Evolutionary conservation across 2,329 filamentous ascomycete species (phyloP).

Genomic region (Lecanicillium sp.): DNA sequence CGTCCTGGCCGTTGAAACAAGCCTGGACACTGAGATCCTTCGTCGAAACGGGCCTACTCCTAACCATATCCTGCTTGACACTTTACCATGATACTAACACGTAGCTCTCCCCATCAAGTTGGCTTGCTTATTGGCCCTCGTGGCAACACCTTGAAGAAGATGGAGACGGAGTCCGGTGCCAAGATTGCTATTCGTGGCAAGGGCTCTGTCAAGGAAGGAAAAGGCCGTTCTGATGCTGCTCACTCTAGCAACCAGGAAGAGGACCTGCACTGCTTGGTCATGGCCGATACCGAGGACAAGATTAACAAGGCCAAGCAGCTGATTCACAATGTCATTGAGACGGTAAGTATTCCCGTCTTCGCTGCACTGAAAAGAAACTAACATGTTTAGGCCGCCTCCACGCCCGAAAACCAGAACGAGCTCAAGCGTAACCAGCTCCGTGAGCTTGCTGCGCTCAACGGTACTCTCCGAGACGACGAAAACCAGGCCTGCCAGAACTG

Average conservation of each 20-base stretch:
- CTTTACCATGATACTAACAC: slow-evolving; percentile 69
- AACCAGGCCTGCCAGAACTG: slow-evolving; percentile 99
- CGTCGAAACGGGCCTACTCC: slow-evolving; percentile 26
- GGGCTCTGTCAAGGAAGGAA: slow-evolving; percentile 99
- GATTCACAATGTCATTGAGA: slow-evolving; percentile 98
- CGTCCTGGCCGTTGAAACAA: slow-evolving; percentile 20
- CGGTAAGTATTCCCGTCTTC: slow-evolving; percentile 50
- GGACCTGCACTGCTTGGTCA: slow-evolving; percentile 97
- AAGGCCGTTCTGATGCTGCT: slow-evolving; percentile 95
- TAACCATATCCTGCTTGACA: slow-evolving; percentile 27
- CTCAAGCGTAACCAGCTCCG: slow-evolving; percentile 97
- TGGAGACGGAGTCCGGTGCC: slow-evolving; percentile 94
- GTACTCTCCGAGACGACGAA: slow-evolving; percentile 96
- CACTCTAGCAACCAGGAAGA: slow-evolving; percentile 99
- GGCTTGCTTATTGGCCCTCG: slow-evolving; percentile 99
- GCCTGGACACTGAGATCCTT: slow-evolving; percentile 27
- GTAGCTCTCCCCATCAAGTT: slow-evolving; percentile 88
- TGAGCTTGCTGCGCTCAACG: slow-evolving; percentile 95
- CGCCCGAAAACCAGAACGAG: slow-evolving; percentile 97
- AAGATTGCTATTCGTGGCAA: slow-evolving; percentile 99
- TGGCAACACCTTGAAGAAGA: slow-evolving; percentile 99
- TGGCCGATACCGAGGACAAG: slow-evolving; percentile 99
- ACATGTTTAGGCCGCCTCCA: slow-evolving; percentile 75
- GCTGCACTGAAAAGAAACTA: slow-evolving; percentile 17
- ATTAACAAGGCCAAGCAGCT: slow-evolving; percentile 98